Conservation (phyloP, 2,329 filamentous ascomycete species). For the Aspergillus sp. region DNA sequence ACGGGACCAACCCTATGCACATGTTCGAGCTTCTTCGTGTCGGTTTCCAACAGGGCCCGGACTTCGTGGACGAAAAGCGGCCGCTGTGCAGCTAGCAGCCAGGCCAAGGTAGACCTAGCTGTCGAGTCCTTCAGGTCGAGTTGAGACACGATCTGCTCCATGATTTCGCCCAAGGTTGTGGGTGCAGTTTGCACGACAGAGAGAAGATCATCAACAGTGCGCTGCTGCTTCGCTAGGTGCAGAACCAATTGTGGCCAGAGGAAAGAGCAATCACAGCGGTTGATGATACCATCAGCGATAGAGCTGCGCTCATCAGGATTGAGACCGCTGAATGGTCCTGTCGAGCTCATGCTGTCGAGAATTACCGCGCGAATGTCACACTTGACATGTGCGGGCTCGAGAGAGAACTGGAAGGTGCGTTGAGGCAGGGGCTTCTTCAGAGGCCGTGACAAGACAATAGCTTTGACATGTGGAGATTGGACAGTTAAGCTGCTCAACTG, state of each 20-base stretch:
- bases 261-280: neutral
- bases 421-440: neutral
- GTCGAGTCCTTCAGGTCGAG: neutral
- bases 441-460: neutral
- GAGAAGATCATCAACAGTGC: neutral
- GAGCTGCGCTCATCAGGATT: neutral
- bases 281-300: neutral
- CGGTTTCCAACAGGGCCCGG: neutral
- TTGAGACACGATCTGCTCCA: neutral
- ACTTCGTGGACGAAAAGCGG: neutral
- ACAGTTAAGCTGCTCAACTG: neutral
- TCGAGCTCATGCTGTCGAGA: neutral
- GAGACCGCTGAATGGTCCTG: neutral
- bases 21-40: slow-evolving; percentile 1
- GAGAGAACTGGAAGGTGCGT: neutral
- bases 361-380: neutral
- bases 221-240: neutral
- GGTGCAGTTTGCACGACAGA: neutral
- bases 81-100: neutral
- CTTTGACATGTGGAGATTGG: neutral
- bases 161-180: neutral
- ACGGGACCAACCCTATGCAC: neutral
- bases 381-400: neutral
- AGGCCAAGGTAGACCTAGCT: neutral
- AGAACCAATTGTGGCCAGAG: neutral